Percentiles rank a stretch among this genome's conserved stretches.
These are phyloP conservation scores for Rhamnella rubrinervis DNA, from an alignment of 331 rosid species.

Conservation along the genomic window DNA sequence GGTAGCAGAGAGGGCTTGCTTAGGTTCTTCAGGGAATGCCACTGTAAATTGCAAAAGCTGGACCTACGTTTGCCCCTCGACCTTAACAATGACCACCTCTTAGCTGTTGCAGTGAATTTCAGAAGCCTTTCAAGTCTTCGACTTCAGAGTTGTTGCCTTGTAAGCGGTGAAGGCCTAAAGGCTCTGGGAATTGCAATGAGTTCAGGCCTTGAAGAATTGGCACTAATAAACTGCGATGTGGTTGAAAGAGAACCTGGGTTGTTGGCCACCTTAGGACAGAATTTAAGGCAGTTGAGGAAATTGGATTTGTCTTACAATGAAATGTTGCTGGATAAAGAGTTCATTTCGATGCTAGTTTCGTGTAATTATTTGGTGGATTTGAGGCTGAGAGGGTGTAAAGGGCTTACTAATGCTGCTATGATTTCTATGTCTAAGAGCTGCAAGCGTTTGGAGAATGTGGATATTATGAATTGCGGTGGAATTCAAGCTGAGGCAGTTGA, in stretches of 20 bases:
- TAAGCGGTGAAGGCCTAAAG: conserved; percentile 74
- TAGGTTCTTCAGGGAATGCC: conserved; percentile 43
- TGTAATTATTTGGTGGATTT: conserved; percentile 54
- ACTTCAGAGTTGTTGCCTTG: conserved; percentile 82
- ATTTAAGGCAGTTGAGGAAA: conserved; percentile 57
- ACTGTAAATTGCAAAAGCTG: conserved; percentile 40
- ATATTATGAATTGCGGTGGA: conserved; percentile 57
- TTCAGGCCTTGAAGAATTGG: conserved; percentile 65
- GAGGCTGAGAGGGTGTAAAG: conserved; percentile 69
- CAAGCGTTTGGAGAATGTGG: conserved; percentile 56
- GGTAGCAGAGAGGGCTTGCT: conserved; percentile 72
- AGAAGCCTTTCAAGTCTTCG: conserved; percentile 46
- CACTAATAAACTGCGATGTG: conserved; percentile 76
- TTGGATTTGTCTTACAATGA: conserved; percentile 79
- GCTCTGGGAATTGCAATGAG: conserved; percentile 47
- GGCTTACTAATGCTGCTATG: conserved; percentile 45
- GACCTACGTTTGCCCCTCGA: conserved; percentile 88
- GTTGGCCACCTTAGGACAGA: conserved; percentile 79
- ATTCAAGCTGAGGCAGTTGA: conserved; percentile 52
- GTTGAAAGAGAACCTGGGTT: conserved; percentile 81
- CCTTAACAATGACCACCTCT: conserved; percentile 64
- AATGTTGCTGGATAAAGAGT: conserved; percentile 67
- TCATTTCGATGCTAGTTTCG: conserved; percentile 61
- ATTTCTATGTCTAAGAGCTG: conserved; percentile 54
- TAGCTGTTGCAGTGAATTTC: conserved; percentile 46